These are phyloP conservation scores for Yamadazyma jaroonii DNA, from an alignment of 1,139 yeast genomes.

Conservation along the genomic window DNA sequence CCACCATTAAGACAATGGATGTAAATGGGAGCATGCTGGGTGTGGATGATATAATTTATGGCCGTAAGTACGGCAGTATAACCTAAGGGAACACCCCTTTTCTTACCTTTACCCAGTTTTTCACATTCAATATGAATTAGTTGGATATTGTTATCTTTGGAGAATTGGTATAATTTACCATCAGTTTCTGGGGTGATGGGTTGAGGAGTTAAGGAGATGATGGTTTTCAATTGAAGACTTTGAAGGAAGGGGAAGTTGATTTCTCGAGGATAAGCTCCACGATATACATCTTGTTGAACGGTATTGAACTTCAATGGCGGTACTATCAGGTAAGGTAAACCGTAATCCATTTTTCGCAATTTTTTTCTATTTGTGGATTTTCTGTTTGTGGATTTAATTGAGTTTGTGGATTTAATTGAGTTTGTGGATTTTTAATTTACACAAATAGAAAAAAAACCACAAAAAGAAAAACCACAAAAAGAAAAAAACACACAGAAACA, in stretches of 20 bases:
- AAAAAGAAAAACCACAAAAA: no score
- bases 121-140: constrained; percentile 68
- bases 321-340: constrained; percentile 44
- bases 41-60: constrained; percentile 58
- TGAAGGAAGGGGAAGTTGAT: constrained; percentile 71
- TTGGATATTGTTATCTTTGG: constrained; percentile 43
- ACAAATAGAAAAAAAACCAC: no score
- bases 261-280: constrained; percentile 87
- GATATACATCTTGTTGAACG: constrained; percentile 65
- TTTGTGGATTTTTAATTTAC: no score
- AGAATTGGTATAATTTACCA: constrained; percentile 49
- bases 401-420: no score
- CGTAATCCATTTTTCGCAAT: constrained; percentile 13
- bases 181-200: constrained; percentile 59
- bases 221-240: constrained; percentile 64
- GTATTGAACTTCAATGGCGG: constrained; percentile 82
- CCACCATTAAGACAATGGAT: constrained; percentile 90
- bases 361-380: no score
- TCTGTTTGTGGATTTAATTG: no score
- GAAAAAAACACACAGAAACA: no score
- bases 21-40: constrained; percentile 66
- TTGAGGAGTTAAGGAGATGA: constrained; percentile 77
- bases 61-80: constrained; percentile 59
- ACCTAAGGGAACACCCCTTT: constrained; percentile 76
- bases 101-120: constrained; percentile 69